These are phyloP conservation scores for Cladosporium colombiae DNA, from an alignment of 2,329 filamentous ascomycete genomes.

Conservation along the genomic window DNA sequence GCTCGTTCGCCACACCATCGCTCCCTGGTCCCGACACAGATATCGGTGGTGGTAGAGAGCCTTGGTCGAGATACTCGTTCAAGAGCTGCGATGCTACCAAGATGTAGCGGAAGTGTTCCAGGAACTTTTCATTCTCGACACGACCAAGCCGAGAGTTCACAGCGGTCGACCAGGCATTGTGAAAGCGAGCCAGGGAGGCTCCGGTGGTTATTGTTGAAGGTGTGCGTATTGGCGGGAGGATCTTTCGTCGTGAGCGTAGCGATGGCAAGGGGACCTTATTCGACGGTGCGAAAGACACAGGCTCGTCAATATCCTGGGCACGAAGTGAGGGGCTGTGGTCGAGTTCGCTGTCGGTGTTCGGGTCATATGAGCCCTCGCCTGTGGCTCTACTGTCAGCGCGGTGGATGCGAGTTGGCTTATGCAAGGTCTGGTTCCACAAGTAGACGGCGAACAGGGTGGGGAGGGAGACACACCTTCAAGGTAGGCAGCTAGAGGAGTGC, in stretches of 20 bases:
- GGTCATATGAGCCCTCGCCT: conserved; percentile 37
- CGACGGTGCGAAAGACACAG: conserved; percentile 18
- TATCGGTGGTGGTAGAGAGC: conserved; percentile 39
- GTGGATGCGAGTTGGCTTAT: neutral
- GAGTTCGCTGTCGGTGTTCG: conserved; percentile 24
- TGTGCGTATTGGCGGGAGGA: conserved; percentile 23
- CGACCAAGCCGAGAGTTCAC: conserved; percentile 72
- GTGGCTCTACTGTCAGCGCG: conserved; percentile 18
- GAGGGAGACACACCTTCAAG: conserved; percentile 70
- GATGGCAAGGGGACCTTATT: conserved; percentile 5
- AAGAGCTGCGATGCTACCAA: conserved; percentile 90
- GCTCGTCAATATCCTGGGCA: neutral
- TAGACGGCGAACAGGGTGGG: neutral
- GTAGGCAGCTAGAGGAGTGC: conserved; percentile 85
- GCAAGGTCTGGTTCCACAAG: neutral
- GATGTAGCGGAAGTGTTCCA: conserved; percentile 90
- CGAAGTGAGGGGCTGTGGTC: conserved; percentile 19
- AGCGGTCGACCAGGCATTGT: conserved; percentile 55
- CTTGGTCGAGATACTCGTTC: conserved; percentile 60
- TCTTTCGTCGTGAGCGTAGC: conserved; percentile 10
- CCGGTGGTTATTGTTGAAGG: neutral
- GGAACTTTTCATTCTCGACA: conserved; percentile 78
- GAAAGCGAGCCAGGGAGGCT: conserved; percentile 31
- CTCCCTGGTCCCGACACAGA: conserved; percentile 22
- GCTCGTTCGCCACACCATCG: conserved; percentile 28